A percentile compares a stretch with the other conserved stretches of the same genome.
Evolutionary conservation across 768 basidiomycete genomes (phyloP).

Genomic region (Suillus lakei): DNA sequence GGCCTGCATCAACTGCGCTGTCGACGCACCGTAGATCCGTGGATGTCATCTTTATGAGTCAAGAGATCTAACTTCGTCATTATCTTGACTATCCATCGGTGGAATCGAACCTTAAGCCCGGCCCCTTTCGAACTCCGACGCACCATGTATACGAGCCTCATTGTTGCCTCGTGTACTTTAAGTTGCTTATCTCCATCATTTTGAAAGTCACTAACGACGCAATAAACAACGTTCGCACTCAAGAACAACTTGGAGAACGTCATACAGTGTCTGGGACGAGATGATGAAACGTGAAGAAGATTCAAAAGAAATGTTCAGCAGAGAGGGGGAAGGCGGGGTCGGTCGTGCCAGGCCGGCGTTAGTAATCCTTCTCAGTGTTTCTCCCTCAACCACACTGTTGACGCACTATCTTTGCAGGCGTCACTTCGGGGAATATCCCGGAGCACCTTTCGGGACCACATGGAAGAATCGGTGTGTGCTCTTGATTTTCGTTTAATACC

Average conservation of each 20-base stretch:
- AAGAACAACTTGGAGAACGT: not conserved
- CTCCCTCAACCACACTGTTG: not conserved
- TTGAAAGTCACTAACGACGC: not conserved
- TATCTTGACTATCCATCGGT: not conserved
- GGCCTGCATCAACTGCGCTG: not conserved
- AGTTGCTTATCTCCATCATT: not conserved
- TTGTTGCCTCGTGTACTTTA: not conserved
- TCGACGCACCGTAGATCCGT: not conserved
- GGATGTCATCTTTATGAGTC: too few relatives aligned
- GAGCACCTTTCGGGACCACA: conserved; percentile 22
- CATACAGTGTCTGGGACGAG: not conserved
- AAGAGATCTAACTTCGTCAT: too few relatives aligned
- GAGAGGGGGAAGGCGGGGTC: not conserved
- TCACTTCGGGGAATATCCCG: conserved; percentile 30
- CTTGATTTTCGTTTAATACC: not conserved
- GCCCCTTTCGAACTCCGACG: not conserved
- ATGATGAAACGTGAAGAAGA: not conserved
- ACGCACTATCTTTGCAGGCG: conserved; percentile 16
- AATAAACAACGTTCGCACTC: not conserved
- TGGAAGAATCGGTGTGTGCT: conserved; percentile 24
- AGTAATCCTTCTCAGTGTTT: conserved; percentile 8
- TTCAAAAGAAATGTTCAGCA: not conserved
- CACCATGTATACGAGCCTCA: not conserved
- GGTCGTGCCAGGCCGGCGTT: not conserved
- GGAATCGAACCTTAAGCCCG: not conserved